Base-by-base conservation (phyloP, 164 flowering plant genomes). In the Houttuynia cordata region DNA sequence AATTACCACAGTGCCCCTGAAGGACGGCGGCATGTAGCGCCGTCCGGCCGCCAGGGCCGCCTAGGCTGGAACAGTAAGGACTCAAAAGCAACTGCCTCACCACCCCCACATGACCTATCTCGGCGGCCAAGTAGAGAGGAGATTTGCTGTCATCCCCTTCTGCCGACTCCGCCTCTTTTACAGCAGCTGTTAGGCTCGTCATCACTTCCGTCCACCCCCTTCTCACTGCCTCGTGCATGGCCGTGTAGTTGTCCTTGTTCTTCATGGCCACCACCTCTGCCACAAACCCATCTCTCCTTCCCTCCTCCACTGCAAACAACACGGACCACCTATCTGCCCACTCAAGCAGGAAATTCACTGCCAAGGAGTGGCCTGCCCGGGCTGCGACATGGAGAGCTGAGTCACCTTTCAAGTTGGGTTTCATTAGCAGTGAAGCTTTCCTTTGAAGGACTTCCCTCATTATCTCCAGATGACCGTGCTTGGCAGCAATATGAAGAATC, bases 121-220 rank as follows among this genome's bases (percentile, higher is more conserved):
- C 60, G 5, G 60, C 60, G 2, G 60, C 60, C 60, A 57, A 39
- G 13, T 55, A 55, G 37, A 39, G 42, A 10, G 60, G 60, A 57
- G 37, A 57, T 21, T 57, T 42, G 1, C 60, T 42, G 4, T 19
- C 37, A 19, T 15, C 20, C 17, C 34, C 20, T 18, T 23, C 9
- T 8, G 21, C 13, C 37, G 6, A 57, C 17, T 13, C 14, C 60
- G 30, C 7, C 41, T 57, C 40, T 1, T 18, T 17, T 14, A 3
- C 40, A 5, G 40, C 45, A 13, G 21, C 14, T 15, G 17, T 17
- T n/a, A 50, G n/a, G 19, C 2, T 18, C 4, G n/a, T 20, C 52
- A 50, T 20, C 52, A 12, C 52, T 14, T 50, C 52, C 19, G n/a
- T 18, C 19, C n/a, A 20, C 12, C 52, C 52, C 4, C 2, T 4